Base-by-base conservation (phyloP, 139 green algal species). In the Tetradesmus lagerheimii region DNA sequence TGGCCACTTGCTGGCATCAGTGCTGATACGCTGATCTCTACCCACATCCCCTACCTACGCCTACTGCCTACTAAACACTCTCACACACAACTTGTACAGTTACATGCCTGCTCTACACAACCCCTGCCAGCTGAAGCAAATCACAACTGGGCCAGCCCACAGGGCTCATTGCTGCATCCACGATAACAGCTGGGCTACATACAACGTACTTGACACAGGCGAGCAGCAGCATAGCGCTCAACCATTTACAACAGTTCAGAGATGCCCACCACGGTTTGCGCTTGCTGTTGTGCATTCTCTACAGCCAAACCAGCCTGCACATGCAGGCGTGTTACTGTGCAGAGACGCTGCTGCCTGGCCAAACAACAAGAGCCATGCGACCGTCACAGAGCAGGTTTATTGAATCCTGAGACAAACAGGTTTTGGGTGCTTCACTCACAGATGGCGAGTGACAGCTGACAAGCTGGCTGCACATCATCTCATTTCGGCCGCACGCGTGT, bases 101-200 rank as follows among this genome's bases (percentile, higher is more conserved):
- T 71, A 71, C 57, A 71, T 71, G 57, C 20, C 57, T 71, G 57
- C 57, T 71, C 57, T 71, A 71, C 57, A 71, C 57, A 71, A 71
- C 57, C 57, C 20, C 57, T 71, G 57, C 57, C 57, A 31, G 23
- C 12, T 6, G 31, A 31, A 23, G 16, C 20, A 71, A n/a, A 9
- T 2, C n/a, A n/a, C 57, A 71, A n/a, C 57, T 0, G 25, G 57
- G 57, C 57, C 57, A 71, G 25, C 57, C 20, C 57, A 71, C 31
- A 9, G 25, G 57, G 57, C 57, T 71, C 1, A 31, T 31, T 11
- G 57, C 57, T 71, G 57, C 57, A 31, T 31, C 57, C 57, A 71
- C 23, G 8, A 23, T 20, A 71, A 71, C 20, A 66, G 6, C 20
- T 71, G 57, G 57, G 57, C 25, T 71, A 31, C 2, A 71, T 71